phyloP scores from a whole-genome alignment of 2,329 filamentous ascomycete genomes.

The Pseudopyrenochaeta lycopersici region DNA sequence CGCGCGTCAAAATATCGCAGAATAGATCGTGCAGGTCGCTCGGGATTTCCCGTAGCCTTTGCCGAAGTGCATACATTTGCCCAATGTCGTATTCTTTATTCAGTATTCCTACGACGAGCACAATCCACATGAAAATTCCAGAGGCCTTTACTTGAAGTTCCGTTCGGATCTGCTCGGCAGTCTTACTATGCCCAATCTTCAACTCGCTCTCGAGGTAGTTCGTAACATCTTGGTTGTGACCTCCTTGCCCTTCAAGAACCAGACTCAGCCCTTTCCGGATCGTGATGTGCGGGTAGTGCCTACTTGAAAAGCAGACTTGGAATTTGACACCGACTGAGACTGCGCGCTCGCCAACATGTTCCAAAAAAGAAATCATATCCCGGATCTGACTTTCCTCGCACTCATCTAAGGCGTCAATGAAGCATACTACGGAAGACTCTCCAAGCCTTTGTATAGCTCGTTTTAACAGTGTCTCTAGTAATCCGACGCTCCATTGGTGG shows the following conservation, averaged over 20 bases:
- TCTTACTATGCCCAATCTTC: conserved; percentile 26
- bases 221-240: conserved; percentile 48
- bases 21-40: conserved; percentile 59
- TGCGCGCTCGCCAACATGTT: conserved; percentile 47
- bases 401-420: conserved; percentile 59
- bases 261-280: conserved; percentile 38
- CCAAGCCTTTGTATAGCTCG: conserved; percentile 9
- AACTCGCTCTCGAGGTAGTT: conserved; percentile 28
- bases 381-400: conserved; percentile 54
- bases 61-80: conserved; percentile 36
- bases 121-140: conserved; percentile 55
- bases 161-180: conserved; percentile 25
- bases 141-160: conserved; percentile 49
- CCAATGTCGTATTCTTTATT: conserved; percentile 52
- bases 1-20: conserved; percentile 52
- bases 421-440: conserved; percentile 19
- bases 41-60: conserved; percentile 52
- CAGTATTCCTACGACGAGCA: conserved; percentile 48
- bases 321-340: neutral
- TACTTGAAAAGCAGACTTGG: conserved; percentile 26
- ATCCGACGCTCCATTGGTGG: conserved; percentile 16
- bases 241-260: conserved; percentile 46
- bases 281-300: conserved; percentile 58
- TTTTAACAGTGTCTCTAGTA: conserved; percentile 16
- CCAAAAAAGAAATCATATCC: conserved; percentile 56